phyloP scores from a whole-genome alignment of 139 green algal species.

The Astrephomene gubernaculifera region DNA sequence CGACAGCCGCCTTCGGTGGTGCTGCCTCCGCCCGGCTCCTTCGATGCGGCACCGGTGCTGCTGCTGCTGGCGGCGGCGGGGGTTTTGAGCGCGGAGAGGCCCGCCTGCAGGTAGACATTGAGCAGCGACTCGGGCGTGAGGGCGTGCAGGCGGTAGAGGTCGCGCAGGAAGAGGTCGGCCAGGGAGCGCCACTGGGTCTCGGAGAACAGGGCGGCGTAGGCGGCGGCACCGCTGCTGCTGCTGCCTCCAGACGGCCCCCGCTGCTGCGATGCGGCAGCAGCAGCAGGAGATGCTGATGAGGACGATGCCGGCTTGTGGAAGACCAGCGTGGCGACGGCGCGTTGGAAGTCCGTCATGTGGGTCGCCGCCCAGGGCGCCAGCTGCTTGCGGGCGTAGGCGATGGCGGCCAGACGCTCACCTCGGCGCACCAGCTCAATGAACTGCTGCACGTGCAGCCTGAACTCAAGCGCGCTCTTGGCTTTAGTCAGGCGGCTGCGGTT shows the following conservation, averaged over 20 bases:
- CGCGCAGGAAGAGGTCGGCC: constrained; percentile 77
- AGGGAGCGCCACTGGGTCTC: constrained; percentile 72
- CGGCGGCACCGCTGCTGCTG: neutral
- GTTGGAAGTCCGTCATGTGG: constrained; percentile 87
- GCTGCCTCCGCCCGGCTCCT: too few species aligned
- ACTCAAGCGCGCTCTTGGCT: constrained; percentile 88
- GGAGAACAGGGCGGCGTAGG: constrained; percentile 20
- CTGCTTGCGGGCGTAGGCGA: constrained; percentile 84
- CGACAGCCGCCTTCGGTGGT: constrained; percentile 62
- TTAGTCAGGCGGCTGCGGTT: constrained; percentile 81
- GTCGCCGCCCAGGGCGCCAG: constrained; percentile 77
- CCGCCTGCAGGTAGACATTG: constrained; percentile 86
- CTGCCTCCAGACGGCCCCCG: too few species aligned
- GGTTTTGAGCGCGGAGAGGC: constrained; percentile 90
- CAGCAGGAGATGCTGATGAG: too few species aligned
- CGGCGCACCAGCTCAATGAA: constrained; percentile 93
- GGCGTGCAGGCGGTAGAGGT: constrained; percentile 85
- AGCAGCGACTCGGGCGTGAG: constrained; percentile 82
- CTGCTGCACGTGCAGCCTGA: constrained; percentile 87
- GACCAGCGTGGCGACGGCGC: constrained; percentile 82
- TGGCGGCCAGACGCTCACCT: constrained; percentile 70
- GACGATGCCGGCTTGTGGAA: too few species aligned
- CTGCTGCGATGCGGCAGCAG: too few species aligned
- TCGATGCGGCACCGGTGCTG: too few species aligned
- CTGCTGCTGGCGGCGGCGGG: too few species aligned